Percentiles rank a stretch among this genome's conserved stretches.
phyloP scores from a whole-genome alignment of 1,284 basidiomycete species.

The Ceratobasidium sp. region DNA sequence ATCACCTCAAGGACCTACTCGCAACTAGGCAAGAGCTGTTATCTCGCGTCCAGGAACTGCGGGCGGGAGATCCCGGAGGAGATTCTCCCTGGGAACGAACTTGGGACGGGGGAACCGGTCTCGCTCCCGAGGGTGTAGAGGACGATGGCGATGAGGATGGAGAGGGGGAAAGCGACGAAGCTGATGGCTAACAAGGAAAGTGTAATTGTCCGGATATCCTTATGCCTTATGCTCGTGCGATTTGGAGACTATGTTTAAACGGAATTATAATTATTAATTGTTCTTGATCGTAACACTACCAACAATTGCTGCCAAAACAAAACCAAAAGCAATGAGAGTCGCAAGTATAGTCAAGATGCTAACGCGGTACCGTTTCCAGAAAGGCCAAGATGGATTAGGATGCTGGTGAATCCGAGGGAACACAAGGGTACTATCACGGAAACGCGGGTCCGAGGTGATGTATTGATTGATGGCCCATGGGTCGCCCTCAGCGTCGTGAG shows the following conservation, averaged over 20 bases:
- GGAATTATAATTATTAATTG: constrained; percentile 39
- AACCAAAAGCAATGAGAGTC: constrained; percentile 20
- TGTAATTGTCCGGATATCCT: background rate
- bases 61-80: constrained; percentile 45
- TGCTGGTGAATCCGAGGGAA: constrained; percentile 31
- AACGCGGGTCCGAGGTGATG: constrained; percentile 37
- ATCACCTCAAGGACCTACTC: constrained; percentile 71
- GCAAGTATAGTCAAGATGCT: constrained; percentile 24
- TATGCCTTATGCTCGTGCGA: background rate
- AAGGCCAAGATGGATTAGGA: constrained; percentile 24
- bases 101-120: constrained; percentile 72
- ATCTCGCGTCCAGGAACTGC: constrained; percentile 57
- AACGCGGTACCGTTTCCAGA: constrained; percentile 30
- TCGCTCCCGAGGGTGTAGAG: constrained; percentile 52
- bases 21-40: constrained; percentile 62
- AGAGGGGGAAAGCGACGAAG: constrained; percentile 45
- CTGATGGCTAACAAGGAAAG: constrained; percentile 25
- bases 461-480: constrained; percentile 30
- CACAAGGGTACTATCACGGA: constrained; percentile 39
- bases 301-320: constrained; percentile 30
- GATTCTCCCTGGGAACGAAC: constrained; percentile 70
- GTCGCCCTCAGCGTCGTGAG: constrained; percentile 19
- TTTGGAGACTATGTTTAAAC: constrained; percentile 20
- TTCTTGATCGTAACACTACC: constrained; percentile 35
- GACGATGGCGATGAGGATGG: constrained; percentile 53